Conservation (phyloP, 1,284 basidiomycete genomes). For the Mycena sp. region DNA sequence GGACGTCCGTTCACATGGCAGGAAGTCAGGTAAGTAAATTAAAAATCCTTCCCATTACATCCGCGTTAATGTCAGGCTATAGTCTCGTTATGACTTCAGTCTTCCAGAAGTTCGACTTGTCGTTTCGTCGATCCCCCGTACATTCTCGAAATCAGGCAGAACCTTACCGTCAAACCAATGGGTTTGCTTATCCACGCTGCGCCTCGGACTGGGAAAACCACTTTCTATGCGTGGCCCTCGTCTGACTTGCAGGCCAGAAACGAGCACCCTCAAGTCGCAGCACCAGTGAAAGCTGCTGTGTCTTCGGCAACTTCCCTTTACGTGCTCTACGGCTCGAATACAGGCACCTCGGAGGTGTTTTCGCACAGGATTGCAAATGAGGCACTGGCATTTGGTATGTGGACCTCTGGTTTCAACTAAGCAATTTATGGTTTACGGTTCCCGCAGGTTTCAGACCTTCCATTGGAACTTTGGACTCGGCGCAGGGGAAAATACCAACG, state of each 20-base stretch:
- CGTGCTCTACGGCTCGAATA: conserved; percentile 59
- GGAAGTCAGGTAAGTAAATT: conserved; percentile 54
- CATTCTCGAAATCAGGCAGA: too few species aligned
- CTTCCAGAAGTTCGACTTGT: conserved; percentile 56
- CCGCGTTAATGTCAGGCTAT: conserved; percentile 45
- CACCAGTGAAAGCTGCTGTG: too few species aligned
- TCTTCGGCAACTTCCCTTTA: conserved; percentile 40
- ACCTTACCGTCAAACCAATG: too few species aligned
- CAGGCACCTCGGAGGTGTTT: conserved; percentile 60
- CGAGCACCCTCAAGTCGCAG: too few species aligned
- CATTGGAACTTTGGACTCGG: conserved; percentile 56
- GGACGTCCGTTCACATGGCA: conserved; percentile 60
- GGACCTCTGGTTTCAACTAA: conserved; percentile 31
- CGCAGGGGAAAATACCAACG: conserved; percentile 49
- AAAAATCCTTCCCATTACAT: conserved; percentile 50
- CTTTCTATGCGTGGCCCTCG: too few species aligned
- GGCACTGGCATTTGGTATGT: conserved; percentile 49
- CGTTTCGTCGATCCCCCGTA: too few species aligned
- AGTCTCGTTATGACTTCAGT: conserved; percentile 50
- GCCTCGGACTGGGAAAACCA: too few species aligned
- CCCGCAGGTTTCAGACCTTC: conserved; percentile 50
- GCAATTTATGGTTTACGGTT: conserved; percentile 26
- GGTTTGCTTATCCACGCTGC: too few species aligned
- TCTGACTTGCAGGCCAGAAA: too few species aligned
- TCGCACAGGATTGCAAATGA: conserved; percentile 56